Evolutionary conservation across 805 yeast species (phyloP), one percentile per base, ranked within the genome.

Genomic region (Candida ulmi): DNA sequence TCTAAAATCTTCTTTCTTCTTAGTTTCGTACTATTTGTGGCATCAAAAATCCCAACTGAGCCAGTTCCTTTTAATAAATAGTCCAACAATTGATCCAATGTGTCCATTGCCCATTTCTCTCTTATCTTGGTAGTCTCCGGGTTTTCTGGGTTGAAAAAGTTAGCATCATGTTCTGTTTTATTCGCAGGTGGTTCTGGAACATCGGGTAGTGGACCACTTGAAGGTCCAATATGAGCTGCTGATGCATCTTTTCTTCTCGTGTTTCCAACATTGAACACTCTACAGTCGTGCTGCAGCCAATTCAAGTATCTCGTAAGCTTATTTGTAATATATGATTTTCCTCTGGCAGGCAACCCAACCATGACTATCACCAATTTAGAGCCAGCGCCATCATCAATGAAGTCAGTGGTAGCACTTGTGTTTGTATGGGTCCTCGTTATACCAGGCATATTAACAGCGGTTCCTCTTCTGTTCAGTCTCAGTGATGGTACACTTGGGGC

Each of bases 301-400:
- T 91, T 91, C 57, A 91, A 68, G 62, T 87, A 93, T 44, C 98
- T 66, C 1, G 95, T 85, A 35, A 91, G 69, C 58, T 93, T 91
- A 61, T 88, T 91, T 38, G 97, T 88, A 46, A 91, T 79, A 58
- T 90, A 93, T 2, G 95, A 84, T 60, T 91, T 91, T 3, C 99
- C 99, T 39, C 97, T 70, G 0, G 97, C 97, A 0, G 98, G 98
- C 12, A 83, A 61, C 0, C 99, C 99, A 13, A 91, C 96, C 98
- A 91, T 91, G 16, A 93, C 95, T 43, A 91, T 87, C 13, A 91
- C 95, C 38, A 91, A 71, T 55, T 88, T 84, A 12, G 88, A 78
- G 1, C 88, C 91, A 5, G 84, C 80, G 54, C 88, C 96, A 37
- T 66, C 48, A 15, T 42, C 47, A 3, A 29, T 23, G 25, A 37